Percentiles rank a stretch among this genome's conserved stretches.
These are phyloP conservation scores for Trypanosoma caninum DNA, from an alignment of 208 protist species.

Conservation along the genomic window DNA sequence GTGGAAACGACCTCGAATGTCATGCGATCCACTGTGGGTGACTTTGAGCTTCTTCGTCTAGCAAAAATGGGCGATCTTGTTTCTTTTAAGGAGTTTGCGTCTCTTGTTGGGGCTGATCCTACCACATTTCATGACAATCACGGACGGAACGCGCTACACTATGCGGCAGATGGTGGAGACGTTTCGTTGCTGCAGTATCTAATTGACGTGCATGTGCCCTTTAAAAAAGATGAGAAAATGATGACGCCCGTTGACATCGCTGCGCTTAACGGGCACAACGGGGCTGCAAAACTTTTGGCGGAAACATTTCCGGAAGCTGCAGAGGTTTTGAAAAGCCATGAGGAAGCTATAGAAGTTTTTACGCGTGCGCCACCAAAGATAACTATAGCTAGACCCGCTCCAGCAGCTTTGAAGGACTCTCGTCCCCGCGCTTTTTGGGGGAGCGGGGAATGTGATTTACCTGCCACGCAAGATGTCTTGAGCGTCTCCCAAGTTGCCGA, in stretches of 20 bases:
- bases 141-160: conserved; percentile 75
- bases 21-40: conserved; percentile 40
- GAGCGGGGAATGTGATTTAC: background rate
- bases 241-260: conserved; percentile 81
- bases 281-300: conserved; percentile 23
- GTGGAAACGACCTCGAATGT: conserved; percentile 37
- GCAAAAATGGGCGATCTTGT: conserved; percentile 76
- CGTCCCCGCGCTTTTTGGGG: conserved; percentile 31
- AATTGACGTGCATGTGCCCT: conserved; percentile 44
- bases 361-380: conserved; percentile 67
- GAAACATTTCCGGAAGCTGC: conserved; percentile 28
- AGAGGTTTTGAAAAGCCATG: conserved; percentile 29
- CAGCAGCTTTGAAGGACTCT: conserved; percentile 13
- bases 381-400: conserved; percentile 65
- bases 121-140: conserved; percentile 67
- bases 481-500: conserved; percentile 14
- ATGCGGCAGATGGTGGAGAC: conserved; percentile 71
- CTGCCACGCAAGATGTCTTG: background rate
- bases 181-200: conserved; percentile 46
- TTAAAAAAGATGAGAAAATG: conserved; percentile 52
- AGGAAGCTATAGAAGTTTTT: conserved; percentile 45
- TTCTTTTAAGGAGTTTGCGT: conserved; percentile 56
- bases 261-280: conserved; percentile 38
- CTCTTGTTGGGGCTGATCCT: conserved; percentile 28
- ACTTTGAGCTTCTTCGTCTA: conserved; percentile 83